Conservation (phyloP, 805 yeast genomes). For the Candida pseudofarinosa region DNA sequence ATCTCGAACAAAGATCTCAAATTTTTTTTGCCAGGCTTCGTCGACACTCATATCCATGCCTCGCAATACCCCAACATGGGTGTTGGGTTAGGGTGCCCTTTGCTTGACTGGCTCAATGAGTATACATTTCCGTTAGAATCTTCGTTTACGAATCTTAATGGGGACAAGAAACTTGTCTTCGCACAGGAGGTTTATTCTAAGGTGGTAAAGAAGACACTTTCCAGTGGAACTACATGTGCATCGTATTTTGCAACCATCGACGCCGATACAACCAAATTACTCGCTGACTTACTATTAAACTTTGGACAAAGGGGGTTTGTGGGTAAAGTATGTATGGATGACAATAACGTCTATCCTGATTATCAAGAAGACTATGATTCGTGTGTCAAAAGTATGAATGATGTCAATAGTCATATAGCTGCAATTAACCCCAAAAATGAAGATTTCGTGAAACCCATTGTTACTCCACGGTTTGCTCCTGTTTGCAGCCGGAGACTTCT, state of each 20-base stretch:
- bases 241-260: constrained; percentile 90
- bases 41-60: constrained; percentile 45
- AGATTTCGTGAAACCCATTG: constrained; percentile 58
- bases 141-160: constrained; percentile 45
- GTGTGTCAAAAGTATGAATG: constrained; percentile 49
- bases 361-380: constrained; percentile 61
- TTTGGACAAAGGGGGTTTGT: constrained; percentile 84
- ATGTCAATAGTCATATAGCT: constrained; percentile 54
- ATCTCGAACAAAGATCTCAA: constrained; percentile 32
- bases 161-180: constrained; percentile 35
- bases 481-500: constrained; percentile 67
- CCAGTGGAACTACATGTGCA: constrained; percentile 87
- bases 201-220: constrained; percentile 66
- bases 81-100: constrained; percentile 77
- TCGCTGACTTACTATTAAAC: constrained; percentile 66
- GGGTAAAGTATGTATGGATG: constrained; percentile 94
- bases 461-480: constrained; percentile 95
- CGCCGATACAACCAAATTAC: constrained; percentile 63
- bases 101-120: constrained; percentile 82
- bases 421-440: constrained; percentile 50
- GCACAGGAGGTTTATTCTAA: constrained; percentile 63
- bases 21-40: constrained; percentile 59
- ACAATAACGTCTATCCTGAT: constrained; percentile 59
- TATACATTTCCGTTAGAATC: constrained; percentile 91
- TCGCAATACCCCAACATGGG: constrained; percentile 44